Conservation (phyloP, 148 eudicot genomes). For the Vaccinium corymbosum region DNA sequence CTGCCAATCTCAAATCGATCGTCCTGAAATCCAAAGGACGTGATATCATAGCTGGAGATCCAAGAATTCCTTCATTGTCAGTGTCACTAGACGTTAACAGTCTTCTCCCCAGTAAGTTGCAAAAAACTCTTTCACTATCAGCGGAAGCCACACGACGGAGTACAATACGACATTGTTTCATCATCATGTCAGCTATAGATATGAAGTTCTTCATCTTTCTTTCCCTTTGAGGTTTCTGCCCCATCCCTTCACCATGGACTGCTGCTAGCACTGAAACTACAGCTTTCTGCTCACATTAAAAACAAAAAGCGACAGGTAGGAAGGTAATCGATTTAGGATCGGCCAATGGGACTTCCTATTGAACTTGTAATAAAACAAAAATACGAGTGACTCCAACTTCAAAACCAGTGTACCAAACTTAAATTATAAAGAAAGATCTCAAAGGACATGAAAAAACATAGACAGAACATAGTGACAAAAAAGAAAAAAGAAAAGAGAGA, state of each 20-base stretch:
- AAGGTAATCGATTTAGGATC: neutral
- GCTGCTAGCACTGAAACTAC: conserved; percentile 58
- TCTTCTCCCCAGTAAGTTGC: conserved; percentile 57
- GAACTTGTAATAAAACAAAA: neutral
- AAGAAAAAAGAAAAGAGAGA: neutral
- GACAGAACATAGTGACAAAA: neutral
- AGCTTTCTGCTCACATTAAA: conserved; percentile 57
- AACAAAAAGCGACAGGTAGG: neutral
- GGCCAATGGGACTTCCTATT: neutral
- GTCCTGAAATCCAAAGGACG: conserved; percentile 65
- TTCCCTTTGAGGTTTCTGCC: conserved; percentile 30
- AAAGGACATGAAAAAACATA: neutral
- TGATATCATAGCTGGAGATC: conserved; percentile 57
- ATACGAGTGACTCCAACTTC: neutral
- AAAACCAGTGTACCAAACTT: neutral
- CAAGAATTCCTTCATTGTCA: conserved; percentile 64
- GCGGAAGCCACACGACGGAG: conserved; percentile 47
- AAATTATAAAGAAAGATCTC: neutral
- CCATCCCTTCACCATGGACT: conserved; percentile 26
- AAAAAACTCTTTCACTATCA: conserved; percentile 44
- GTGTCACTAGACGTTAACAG: conserved; percentile 32
- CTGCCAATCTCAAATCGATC: conserved; percentile 66
- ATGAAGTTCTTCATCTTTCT: conserved; percentile 34
- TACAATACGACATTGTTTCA: conserved; percentile 50
- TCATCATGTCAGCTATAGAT: conserved; percentile 46